Conservation (phyloP, 176 grass and related monocot species). For the Pharus latifolius region DNA sequence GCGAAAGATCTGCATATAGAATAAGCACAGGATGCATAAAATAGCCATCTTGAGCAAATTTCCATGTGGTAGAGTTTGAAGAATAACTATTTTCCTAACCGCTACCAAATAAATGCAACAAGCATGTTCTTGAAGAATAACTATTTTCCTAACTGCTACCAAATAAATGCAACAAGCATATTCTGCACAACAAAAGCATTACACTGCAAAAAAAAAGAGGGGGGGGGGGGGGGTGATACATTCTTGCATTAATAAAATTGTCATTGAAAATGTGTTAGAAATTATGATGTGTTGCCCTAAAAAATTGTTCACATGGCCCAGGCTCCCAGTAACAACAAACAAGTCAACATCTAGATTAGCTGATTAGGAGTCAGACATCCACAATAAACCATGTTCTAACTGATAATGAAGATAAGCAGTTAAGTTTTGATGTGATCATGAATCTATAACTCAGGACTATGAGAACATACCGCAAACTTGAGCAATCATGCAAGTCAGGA, state of each 20-base stretch:
- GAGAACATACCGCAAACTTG: conserved; percentile 81
- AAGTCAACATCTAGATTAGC: background rate
- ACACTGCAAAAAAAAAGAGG: too few relatives aligned
- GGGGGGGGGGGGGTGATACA: too few relatives aligned
- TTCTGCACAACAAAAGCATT: background rate
- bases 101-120: background rate
- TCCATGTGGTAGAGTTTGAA: background rate
- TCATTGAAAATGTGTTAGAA: background rate
- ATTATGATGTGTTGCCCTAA: background rate
- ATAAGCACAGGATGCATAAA: background rate
- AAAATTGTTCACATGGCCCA: background rate
- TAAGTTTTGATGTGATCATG: background rate
- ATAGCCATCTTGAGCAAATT: background rate
- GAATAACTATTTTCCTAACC: background rate
- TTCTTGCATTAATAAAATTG: background rate
- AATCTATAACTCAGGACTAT: background rate
- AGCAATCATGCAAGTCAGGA: conserved; percentile 78
- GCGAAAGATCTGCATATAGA: conserved; percentile 46
- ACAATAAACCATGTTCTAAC: background rate
- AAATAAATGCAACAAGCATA: background rate
- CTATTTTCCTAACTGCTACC: background rate
- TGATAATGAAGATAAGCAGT: background rate
- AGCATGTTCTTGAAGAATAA: background rate
- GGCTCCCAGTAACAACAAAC: background rate
- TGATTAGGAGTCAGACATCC: background rate